Base-by-base conservation (phyloP, 1,139 yeast genomes). In the Yamadazyma mexicana region DNA sequence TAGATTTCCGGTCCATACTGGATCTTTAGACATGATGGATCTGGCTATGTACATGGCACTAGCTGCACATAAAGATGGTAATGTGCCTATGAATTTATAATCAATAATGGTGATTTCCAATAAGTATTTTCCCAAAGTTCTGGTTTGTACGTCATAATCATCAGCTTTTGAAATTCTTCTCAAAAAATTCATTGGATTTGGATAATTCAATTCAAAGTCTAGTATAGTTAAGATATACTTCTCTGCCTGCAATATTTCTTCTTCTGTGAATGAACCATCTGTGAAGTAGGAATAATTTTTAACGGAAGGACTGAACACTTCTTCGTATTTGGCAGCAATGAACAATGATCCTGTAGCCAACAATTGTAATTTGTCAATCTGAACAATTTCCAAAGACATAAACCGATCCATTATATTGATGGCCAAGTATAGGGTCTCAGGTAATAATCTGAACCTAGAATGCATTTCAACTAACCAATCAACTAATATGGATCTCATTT, bases 391-490 rank as follows among this genome's bases (percentile, higher is more conserved):
- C 45, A 77, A 71, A 15, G 92, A 82, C 76, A 92, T 78, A 62
- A 88, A 91, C 48, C 98, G 70, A 64, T 92, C 98, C 84, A 91
- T 84, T 42, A 89, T 72, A 63, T 91, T 92, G 44, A 88, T 84
- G 7, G 97, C 91, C 49, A 92, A 72, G 58, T 83, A 91, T 46
- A 92, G 72, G 9, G 97, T 88, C 63, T 92, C 98, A 3, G 97
- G 97, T 38, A 91, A 70, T 49, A 92, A 69, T 47, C 95, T 77
- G 65, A 91, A 91, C 55, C 89, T 81, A 48, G 82, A 69, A 67
- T 92, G 98, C 64, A 91, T 91, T 59, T 89, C 95, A 25, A 89
- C 91, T 58, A 92, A 73, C 98, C 98, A 92, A 62, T 92, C 96
- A 22, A 92, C 92, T 47, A 92, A 69, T 38, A 91, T 87, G 36